These are phyloP conservation scores for Paecilomyces variotii DNA, from an alignment of 2,329 filamentous ascomycete species.

Conservation along the genomic window DNA sequence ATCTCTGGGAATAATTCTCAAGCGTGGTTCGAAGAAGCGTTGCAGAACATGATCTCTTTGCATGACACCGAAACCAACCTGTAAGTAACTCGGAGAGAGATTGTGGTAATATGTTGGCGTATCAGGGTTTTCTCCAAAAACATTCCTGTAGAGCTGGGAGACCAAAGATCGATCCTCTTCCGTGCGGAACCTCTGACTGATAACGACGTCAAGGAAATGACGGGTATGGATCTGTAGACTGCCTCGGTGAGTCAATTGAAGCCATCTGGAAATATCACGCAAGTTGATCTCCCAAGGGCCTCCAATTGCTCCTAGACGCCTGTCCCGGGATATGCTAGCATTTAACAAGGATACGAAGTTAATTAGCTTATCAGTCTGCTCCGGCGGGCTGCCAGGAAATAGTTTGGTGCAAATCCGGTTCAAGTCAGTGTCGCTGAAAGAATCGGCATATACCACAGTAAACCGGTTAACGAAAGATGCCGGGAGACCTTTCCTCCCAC, in stretches of 20 bases:
- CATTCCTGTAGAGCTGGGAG: constrained; percentile 55
- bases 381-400: constrained; percentile 56
- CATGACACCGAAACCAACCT: constrained; percentile 71
- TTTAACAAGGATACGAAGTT: constrained; percentile 76
- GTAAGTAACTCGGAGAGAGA: constrained; percentile 56
- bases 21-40: constrained; percentile 22
- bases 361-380: constrained; percentile 61
- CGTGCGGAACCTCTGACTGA: constrained; percentile 80
- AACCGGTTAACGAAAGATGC: constrained; percentile 97
- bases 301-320: constrained; percentile 48
- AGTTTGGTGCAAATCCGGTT: constrained; percentile 71
- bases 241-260: constrained; percentile 59
- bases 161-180: constrained; percentile 59
- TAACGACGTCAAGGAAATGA: constrained; percentile 74
- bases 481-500: constrained; percentile 87
- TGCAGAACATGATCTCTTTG: constrained; percentile 45
- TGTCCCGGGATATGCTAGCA: constrained; percentile 53
- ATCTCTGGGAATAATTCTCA: constrained; percentile 29
- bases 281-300: constrained; percentile 96
- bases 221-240: constrained; percentile 55
- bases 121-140: constrained; percentile 50
- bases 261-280: constrained; percentile 81
- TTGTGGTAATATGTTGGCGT: constrained; percentile 62
- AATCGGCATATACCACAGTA: constrained; percentile 92
- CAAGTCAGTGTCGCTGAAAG: constrained; percentile 74